Evolutionary conservation across 352 stramenopile genomes (phyloP).

Genomic region (Globisporangium paddicum): DNA sequence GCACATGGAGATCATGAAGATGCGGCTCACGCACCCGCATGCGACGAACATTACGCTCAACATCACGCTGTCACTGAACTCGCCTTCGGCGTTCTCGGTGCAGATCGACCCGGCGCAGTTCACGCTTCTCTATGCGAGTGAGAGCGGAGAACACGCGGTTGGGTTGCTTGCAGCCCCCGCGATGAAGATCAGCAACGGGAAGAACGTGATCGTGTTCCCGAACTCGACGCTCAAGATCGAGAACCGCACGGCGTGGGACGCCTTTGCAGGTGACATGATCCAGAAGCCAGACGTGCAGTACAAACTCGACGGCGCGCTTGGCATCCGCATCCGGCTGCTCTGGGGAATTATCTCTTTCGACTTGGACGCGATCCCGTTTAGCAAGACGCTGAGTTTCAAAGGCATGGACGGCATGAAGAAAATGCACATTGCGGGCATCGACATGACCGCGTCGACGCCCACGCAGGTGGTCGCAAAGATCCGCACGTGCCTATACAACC

Average conservation of each 20-base stretch:
- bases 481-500: constrained; percentile 79
- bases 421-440: constrained; percentile 57
- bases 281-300: constrained; percentile 32
- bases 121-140: constrained; percentile 33
- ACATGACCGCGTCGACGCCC: constrained; percentile 61
- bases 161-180: constrained; percentile 38
- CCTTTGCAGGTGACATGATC: constrained; percentile 71
- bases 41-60: constrained; percentile 32
- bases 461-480: constrained; percentile 57
- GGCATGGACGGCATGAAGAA: constrained; percentile 60
- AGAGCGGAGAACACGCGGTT: constrained; percentile 17
- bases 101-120: constrained; percentile 43
- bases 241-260: constrained; percentile 54
- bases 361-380: constrained; percentile 34
- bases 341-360: constrained; percentile 46
- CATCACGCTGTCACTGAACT: constrained; percentile 43
- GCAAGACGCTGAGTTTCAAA: constrained; percentile 50
- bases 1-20: constrained; percentile 47
- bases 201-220: constrained; percentile 39
- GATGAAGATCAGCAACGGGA: constrained; percentile 50
- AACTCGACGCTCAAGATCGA: constrained; percentile 50
- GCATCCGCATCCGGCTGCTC: constrained; percentile 47
- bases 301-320: constrained; percentile 41
- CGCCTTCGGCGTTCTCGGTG: constrained; percentile 47
- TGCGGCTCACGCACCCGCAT: constrained; percentile 50